These are phyloP conservation scores for Neoscytalidium dimidiatum DNA, from an alignment of 2,329 filamentous ascomycete species.

Conservation along the genomic window DNA sequence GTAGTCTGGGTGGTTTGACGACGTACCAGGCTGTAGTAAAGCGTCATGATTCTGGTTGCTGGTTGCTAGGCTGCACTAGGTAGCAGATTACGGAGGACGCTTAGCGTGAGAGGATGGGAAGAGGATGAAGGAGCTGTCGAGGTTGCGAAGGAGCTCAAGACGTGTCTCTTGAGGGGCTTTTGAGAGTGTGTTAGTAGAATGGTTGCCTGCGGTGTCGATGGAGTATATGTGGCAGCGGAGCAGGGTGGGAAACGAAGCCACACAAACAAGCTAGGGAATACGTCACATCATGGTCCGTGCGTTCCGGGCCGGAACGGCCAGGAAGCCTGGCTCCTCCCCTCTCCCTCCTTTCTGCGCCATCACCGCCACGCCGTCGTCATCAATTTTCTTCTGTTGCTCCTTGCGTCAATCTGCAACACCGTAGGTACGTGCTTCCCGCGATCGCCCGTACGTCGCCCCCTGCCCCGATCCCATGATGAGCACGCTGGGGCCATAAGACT, in stretches of 20 bases:
- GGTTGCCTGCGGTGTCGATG: constrained; percentile 7
- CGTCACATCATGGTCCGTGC: constrained; percentile 16
- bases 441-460: not conserved
- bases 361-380: constrained; percentile 12
- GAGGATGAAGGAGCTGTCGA: not conserved
- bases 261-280: constrained; percentile 9
- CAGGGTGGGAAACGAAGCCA: constrained; percentile 14
- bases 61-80: not conserved
- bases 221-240: constrained; percentile 11
- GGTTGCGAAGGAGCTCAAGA: not conserved
- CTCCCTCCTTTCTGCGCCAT: not conserved
- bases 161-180: not conserved
- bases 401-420: not conserved
- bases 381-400: not conserved
- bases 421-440: not conserved
- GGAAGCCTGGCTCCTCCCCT: not conserved
- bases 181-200: not conserved
- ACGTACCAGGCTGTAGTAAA: constrained; percentile 69
- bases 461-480: constrained; percentile 1
- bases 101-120: constrained; percentile 29
- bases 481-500: constrained; percentile 21
- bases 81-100: not conserved
- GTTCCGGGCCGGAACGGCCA: constrained; percentile 2
- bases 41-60: constrained; percentile 65
- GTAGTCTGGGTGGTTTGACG: constrained; percentile 26